These are phyloP conservation scores for Amborella trichopoda DNA, from an alignment of 164 flowering plant species.

Conservation along the genomic window DNA sequence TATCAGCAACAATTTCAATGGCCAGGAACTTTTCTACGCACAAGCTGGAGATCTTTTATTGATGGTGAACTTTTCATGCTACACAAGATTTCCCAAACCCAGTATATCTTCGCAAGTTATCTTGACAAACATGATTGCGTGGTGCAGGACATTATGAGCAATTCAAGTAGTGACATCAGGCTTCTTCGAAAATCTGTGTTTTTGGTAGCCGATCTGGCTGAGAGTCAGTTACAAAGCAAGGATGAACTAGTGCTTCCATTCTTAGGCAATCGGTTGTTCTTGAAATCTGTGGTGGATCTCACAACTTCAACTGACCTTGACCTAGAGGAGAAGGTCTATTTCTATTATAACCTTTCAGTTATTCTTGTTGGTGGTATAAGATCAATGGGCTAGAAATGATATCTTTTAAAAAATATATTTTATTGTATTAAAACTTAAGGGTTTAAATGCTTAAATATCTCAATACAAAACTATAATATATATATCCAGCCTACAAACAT, in stretches of 20 bases:
- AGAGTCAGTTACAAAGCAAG: slow-evolving; percentile 28
- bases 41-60: slow-evolving; percentile 63
- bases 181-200: slow-evolving; percentile 57
- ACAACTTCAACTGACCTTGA: slow-evolving; percentile 52
- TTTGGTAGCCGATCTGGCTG: slow-evolving; percentile 65
- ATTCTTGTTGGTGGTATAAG: too few species aligned
- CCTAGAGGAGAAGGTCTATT: slow-evolving; percentile 84
- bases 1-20: slow-evolving; percentile 57
- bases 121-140: background rate
- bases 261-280: slow-evolving; percentile 38
- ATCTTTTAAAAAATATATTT: too few species aligned
- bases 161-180: slow-evolving; percentile 60
- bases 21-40: slow-evolving; percentile 53
- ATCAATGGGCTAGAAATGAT: too few species aligned
- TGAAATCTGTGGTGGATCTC: slow-evolving; percentile 76
- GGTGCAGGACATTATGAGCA: slow-evolving; percentile 63
- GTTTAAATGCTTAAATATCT: too few species aligned
- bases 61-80: slow-evolving; percentile 76
- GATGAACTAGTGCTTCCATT: slow-evolving; percentile 27
- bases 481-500: background rate
- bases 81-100: too few species aligned
- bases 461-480: too few species aligned
- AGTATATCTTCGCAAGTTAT: background rate
- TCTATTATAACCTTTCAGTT: background rate
- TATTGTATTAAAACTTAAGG: too few species aligned